Conservation (phyloP, 2,329 filamentous ascomycete genomes). For the Fusarium buharicum region DNA sequence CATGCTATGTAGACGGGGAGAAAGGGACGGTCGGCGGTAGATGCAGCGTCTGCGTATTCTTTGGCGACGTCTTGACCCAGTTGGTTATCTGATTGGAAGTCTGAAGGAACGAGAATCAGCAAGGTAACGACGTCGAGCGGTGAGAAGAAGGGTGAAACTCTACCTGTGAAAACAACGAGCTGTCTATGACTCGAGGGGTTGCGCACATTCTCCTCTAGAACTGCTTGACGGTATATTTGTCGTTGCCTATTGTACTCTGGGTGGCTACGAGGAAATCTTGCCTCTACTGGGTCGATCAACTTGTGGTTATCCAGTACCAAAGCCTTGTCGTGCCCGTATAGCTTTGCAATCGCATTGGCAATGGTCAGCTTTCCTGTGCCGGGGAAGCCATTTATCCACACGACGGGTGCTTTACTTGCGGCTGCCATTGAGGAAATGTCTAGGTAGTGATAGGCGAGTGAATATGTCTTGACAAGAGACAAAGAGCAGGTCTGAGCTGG, state of each 20-base stretch:
- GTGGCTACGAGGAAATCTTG: background rate
- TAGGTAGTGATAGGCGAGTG: background rate
- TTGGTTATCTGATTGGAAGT: slow-evolving; percentile 4
- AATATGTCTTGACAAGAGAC: no score
- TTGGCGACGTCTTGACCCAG: slow-evolving; percentile 1
- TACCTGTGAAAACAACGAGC: background rate
- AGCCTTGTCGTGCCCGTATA: background rate
- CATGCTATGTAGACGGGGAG: background rate
- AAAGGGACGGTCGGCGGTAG: slow-evolving; percentile 1
- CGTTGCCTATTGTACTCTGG: background rate
- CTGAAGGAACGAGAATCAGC: background rate
- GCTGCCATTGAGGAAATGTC: background rate
- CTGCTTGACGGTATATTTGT: background rate
- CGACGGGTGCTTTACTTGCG: background rate
- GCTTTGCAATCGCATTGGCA: background rate
- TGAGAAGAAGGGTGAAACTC: background rate
- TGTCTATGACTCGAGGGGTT: background rate
- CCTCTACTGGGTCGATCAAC: background rate
- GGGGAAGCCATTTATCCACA: slow-evolving; percentile 1
- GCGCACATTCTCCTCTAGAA: background rate
- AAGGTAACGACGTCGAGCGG: no score
- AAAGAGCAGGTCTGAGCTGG: no score
- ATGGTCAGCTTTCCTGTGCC: background rate
- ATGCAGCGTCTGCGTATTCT: slow-evolving; percentile 1
- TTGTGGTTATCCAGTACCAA: background rate